Base-by-base conservation (phyloP, 306 rosid species). In the Medicago lupulina region DNA sequence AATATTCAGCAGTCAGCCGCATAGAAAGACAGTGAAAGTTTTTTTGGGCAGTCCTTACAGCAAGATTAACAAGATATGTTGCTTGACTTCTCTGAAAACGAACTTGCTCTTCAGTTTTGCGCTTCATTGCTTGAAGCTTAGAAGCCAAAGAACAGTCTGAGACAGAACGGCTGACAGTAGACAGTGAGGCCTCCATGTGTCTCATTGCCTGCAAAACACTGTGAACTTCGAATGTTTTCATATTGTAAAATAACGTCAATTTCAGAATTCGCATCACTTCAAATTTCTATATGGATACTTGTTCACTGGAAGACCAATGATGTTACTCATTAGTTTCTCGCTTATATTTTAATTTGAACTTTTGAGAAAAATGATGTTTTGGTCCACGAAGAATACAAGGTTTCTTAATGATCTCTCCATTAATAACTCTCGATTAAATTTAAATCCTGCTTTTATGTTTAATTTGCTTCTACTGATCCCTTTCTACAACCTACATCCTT, bases 21-120 rank as follows among this genome's bases (percentile, higher is more conserved):
- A 78, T 78, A 36, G 82, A 78, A 19, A 78, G 82, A 70, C 82
- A 78, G 44, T 78, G 82, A 78, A 78, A 21, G 76, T 64, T 59
- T 78, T 78, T 78, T 11, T 75, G 61, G 46, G 82, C 71, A 7
- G 82, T 60, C 71, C 76, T 70, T 21, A 69, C 82, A 47, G 76
- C 82, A 70, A 78, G 76, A 47, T 78, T n/a, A 15, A 70, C 76
- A 60, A 78, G 82, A 78, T 60, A 70, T 78, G 82, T 60, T 46
- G 76, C 82, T 38, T 70, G 71, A 50, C 34, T 43, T 78, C 76
- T 49, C 65, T 68, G 76, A 60, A 46, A 60, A 70, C 55, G 82
- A 47, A 78, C 71, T 78, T 78, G 76, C 76, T 47, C 76, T 78
- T 78, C 82, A 60, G 53, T 16, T 57, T 60, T 64, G 19, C 38